Evolutionary conservation across 768 basidiomycete genomes (phyloP).

Genomic region (Cystoderma amianthinum): DNA sequence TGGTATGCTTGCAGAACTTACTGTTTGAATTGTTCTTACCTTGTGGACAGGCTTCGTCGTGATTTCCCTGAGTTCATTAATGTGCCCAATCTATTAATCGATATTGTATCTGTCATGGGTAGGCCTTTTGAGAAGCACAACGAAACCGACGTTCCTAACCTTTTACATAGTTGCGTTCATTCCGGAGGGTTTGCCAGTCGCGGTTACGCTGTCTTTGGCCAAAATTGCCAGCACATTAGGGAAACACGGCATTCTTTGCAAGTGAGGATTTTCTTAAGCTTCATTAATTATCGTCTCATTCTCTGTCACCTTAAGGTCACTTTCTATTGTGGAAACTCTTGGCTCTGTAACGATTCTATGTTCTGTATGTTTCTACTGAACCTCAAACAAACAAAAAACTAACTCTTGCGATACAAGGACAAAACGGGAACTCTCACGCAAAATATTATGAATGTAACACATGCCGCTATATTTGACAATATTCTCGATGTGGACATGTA

Average conservation of each 20-base stretch:
- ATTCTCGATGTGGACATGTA: slow-evolving; percentile 18
- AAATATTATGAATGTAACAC: slow-evolving; percentile 52
- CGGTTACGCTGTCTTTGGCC: slow-evolving; percentile 48
- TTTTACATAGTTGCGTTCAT: slow-evolving; percentile 27
- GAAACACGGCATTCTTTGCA: slow-evolving; percentile 43
- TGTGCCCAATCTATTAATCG: slow-evolving; percentile 42
- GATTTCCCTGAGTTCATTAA: slow-evolving; percentile 38
- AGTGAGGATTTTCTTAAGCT: slow-evolving; percentile 5
- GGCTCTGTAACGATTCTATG: slow-evolving; percentile 51
- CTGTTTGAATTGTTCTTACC: no score
- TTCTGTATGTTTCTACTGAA: slow-evolving; percentile 14
- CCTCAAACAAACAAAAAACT: background rate
- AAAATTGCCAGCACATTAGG: slow-evolving; percentile 27
- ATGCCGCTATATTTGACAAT: slow-evolving; percentile 29
- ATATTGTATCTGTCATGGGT: slow-evolving; percentile 49
- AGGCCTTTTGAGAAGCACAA: no score
- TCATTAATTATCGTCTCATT: slow-evolving; percentile 1
- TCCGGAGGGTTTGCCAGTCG: slow-evolving; percentile 47
- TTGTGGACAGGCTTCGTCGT: slow-evolving; percentile 30
- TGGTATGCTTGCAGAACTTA: no score
- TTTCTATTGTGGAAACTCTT: slow-evolving; percentile 62
- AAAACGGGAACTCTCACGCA: slow-evolving; percentile 60
- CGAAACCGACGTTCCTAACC: slow-evolving; percentile 10
- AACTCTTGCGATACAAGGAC: slow-evolving; percentile 20
- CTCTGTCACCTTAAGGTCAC: slow-evolving; percentile 26